A percentile compares a stretch with the other conserved stretches of the same genome.
phyloP scores from a whole-genome alignment of 306 rosid species.

The Fragaria ananassa region DNA sequence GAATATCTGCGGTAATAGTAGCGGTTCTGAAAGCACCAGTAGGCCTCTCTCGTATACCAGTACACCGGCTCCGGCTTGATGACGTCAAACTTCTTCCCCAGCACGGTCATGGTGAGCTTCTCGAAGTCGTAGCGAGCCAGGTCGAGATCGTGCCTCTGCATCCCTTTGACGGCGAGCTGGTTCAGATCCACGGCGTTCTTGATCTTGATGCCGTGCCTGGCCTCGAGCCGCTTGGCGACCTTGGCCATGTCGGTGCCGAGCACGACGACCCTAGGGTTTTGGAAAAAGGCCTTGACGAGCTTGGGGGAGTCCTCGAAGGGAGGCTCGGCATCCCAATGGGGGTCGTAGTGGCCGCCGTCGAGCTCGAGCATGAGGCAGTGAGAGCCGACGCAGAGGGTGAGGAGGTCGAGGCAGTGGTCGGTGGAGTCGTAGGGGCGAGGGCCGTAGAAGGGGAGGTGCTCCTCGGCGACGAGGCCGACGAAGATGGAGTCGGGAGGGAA shows the following conservation, averaged over 20 bases:
- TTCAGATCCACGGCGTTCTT: conserved; percentile 21
- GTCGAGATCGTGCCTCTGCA: conserved; percentile 11
- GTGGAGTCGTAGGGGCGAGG: not conserved
- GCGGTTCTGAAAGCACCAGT: not conserved
- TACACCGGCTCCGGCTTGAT: conserved; percentile 2
- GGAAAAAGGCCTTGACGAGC: conserved; percentile 11
- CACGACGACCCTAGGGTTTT: conserved; percentile 5
- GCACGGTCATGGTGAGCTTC: conserved; percentile 7
- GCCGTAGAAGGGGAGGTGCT: not conserved
- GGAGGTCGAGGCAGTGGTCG: conserved; percentile 6
- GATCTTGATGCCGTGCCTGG: conserved; percentile 16
- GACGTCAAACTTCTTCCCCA: conserved; percentile 14
- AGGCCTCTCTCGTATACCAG: not conserved
- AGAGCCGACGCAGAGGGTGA: conserved; percentile 21
- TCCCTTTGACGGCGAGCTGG: not conserved
- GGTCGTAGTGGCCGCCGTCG: not conserved
- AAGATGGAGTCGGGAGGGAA: too few relatives aligned
- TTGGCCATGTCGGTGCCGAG: conserved; percentile 18
- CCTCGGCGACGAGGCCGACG: not conserved
- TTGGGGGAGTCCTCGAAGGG: not conserved
- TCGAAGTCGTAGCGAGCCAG: conserved; percentile 20
- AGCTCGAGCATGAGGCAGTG: conserved; percentile 16
- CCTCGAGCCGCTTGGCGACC: not conserved
- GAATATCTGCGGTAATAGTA: too few relatives aligned
- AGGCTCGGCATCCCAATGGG: not conserved